Evolutionary conservation across 805 yeast species (phyloP), one percentile per base, ranked within the genome.

Genomic region (Wickerhamiella slavikovae): DNA sequence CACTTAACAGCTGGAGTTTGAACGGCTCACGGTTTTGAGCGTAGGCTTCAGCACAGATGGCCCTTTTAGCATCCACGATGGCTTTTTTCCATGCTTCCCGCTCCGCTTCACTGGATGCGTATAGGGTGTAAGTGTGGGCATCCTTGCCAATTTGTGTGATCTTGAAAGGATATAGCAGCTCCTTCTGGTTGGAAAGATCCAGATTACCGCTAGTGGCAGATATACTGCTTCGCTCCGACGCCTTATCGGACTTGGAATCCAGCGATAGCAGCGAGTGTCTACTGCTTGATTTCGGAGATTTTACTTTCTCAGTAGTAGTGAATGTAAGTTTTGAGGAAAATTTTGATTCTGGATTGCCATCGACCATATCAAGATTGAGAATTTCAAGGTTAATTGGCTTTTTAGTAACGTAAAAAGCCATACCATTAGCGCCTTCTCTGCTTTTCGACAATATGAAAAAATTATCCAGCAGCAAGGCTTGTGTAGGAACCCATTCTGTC

Each of bases 391-490:
- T 56, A 21, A 56, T 54, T 4, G 61, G 59, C 33, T 40, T 32
- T 30, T 48, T 49, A 4, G 57, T 44, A 22, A 53, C 49, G 17
- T 43, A 48, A 30, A 45, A 45, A 19, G 48, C 50, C 3, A 40
- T 37, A 1, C 55, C 55, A 22, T 43, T 42, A 30, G 34, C 36
- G 3, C 52, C 57, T 19, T 52, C 54, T 3, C 52, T 38, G 8
- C 41, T 38, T 29, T 54, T 54, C 5, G 58, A 46, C 15, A 56
- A 33, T 2, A 55, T 44, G 25, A 79, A 49, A 40, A 60, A 76
- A 42, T 79, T 76, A 44, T 79, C 92, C 30, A 79, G 50, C 17
- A 79, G 50, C 13, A 77, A 65, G 15, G 75, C 41, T 38, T 66
- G 58, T 1, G 57, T 50, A 1, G 61, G 54, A 5, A 57, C 52